Conservation (phyloP, 139 green algal genomes). For the Chlorella sorokiniana region DNA sequence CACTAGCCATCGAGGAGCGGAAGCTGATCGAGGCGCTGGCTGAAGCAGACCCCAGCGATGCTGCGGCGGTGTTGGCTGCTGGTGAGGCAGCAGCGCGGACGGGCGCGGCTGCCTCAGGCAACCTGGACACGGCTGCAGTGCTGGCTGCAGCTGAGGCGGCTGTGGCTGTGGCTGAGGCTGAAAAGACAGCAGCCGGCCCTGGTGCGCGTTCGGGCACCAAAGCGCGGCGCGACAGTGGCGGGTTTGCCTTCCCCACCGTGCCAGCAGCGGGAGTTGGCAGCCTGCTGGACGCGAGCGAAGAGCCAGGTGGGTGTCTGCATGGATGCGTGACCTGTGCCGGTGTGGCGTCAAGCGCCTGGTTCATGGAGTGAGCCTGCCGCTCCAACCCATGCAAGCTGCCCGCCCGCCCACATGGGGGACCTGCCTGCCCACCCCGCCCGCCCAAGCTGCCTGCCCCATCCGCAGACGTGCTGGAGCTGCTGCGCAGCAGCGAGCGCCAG, state of each 20-base stretch:
- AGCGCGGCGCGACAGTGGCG: not conserved
- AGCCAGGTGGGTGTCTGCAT: not conserved
- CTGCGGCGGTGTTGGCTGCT: not conserved
- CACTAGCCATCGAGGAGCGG: not conserved
- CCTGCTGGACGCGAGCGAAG: not conserved
- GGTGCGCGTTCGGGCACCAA: not conserved
- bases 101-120: not conserved
- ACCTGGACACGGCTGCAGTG: not conserved
- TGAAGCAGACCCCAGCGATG: not conserved
- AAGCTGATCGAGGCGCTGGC: not conserved
- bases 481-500: constrained; percentile 12
- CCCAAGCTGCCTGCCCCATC: not conserved
- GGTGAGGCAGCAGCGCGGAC: not conserved
- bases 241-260: not conserved
- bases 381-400: too few species aligned
- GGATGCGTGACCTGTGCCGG: not conserved
- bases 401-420: too few species aligned
- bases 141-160: not conserved
- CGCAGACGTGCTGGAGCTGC: constrained; percentile 15
- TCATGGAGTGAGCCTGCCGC: too few species aligned
- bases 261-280: not conserved
- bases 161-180: not conserved
- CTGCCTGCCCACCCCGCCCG: not conserved
- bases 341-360: too few species aligned
- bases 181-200: not conserved